Evolutionary conservation across 768 basidiomycete genomes (phyloP), one percentile per base, ranked within the genome.

Genomic region (Daedaleopsis nitida): DNA sequence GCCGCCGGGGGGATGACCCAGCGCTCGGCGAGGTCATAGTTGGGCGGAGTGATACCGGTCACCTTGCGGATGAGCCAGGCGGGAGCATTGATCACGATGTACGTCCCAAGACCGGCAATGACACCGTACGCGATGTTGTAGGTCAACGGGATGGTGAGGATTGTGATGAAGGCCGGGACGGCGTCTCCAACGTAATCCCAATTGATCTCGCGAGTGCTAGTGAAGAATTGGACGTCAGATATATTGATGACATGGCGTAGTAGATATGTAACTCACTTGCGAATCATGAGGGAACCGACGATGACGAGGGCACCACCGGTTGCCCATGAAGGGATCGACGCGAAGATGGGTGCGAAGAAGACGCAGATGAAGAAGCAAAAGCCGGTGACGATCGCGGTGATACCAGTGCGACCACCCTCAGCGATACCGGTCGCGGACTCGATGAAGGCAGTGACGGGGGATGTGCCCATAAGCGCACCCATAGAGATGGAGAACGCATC

Each of bases 41-140:
- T 85, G 3, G 85, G 80, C 3, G 91, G 91, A 0, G 81, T 68
- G 59, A 92, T 77, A 37, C 80, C 72, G 5, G 84, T 76, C 27
- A 81, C 61, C 66, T 82, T 87, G 68, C 76, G 80, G 58, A 92
- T 48, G 16, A 80, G 19, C 71, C 83, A 81, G 8, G 91, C 84
- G 52, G 86, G 76, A 44, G 86, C 88, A 69, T 95, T 94, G 59
- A 95, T 76, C 58, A 91, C 62, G 50, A 91, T 67, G 72, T 91
- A 93, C 14, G 86, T 83, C 39, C 80, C 52, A 54, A 95, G 78
- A 38, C 92, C 93, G 0, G 89, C 86, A 64, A 95, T 93, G 71
- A 94, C 88, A 65, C 92, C 92, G 69, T 94, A 93, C 43, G 92
- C 91, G 69, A 94, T 93, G 79, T 92, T 92, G 81, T 85, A 89